Base-by-base conservation (phyloP, 225 moss, liverwort and hornwort genomes). In the Bryum argenteum region DNA sequence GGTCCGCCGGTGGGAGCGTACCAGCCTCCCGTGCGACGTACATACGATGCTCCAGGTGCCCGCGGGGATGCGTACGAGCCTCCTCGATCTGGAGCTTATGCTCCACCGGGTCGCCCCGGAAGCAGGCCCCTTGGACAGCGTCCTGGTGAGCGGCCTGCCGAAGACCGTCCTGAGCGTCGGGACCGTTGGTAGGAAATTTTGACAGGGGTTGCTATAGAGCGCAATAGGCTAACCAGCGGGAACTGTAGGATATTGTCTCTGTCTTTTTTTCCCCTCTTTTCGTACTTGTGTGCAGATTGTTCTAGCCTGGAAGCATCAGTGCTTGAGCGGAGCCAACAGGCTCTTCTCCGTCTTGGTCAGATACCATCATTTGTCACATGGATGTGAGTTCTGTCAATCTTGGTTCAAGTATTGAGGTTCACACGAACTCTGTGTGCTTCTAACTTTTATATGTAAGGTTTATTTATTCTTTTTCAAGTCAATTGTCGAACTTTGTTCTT, bases 161-260 rank as follows among this genome's bases (percentile, higher is more conserved):
- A 83, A 16, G 83, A 87, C 61, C 82, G 82, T 12, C 71, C 64
- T 1, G 77, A 77, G 65, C 82, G 79, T 75, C 75, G 69, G 16
- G 83, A 83, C 54, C 83, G 83, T 48, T 87, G 87, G 87, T 81
- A 37, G 87, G 87, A 64, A 79, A 82, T 79, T 79, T 82, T 75
- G 85, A 50, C 67, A 56, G 54, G 19, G 58, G 33, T 26, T 44
- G 72, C 23, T 56, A 43, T 21, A 33, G 62, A 81, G 77, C 45
- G n/a, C 41, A 40, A 1, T 66, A 62, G 33, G 71, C n/a, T 3
- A 20, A 65, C 41, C 69, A 33, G 41, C 76, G 69, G 64, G 70
- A 74, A 60, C 53, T 79, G 39, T 79, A 83, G 83, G 79, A 76
- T 69, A 60, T 50, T 54, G 5, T 72, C 47, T 45, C 37, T 69